These are phyloP conservation scores for Parastagonospora avenae DNA, from an alignment of 2,329 filamentous ascomycete genomes.

Conservation along the genomic window DNA sequence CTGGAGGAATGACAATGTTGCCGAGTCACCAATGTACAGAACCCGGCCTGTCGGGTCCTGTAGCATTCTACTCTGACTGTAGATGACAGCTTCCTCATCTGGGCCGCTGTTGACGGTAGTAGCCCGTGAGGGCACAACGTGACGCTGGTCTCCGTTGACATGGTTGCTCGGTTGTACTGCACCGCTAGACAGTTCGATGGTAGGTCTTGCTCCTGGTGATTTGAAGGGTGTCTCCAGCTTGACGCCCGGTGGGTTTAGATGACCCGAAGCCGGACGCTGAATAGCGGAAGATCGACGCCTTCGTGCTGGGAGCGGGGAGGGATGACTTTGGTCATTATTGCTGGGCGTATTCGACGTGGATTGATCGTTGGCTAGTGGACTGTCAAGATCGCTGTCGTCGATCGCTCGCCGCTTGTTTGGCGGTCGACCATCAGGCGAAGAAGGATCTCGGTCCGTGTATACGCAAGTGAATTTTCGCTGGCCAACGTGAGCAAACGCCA, in stretches of 20 bases:
- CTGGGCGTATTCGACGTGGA: constrained; percentile 28
- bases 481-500: constrained; percentile 19
- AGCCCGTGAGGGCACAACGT: constrained; percentile 37
- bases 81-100: constrained; percentile 63
- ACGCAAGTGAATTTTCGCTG: constrained; percentile 49
- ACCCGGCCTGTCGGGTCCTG: constrained; percentile 63
- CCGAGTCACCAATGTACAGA: constrained; percentile 67
- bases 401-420: constrained; percentile 39
- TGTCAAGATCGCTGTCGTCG: constrained; percentile 26
- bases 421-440: constrained; percentile 46
- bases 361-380: constrained; percentile 21
- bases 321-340: constrained; percentile 19
- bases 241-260: constrained; percentile 6
- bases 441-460: constrained; percentile 44
- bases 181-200: constrained; percentile 28
- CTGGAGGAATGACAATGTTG: constrained; percentile 65
- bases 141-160: constrained; percentile 22
- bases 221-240: constrained; percentile 31
- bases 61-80: constrained; percentile 63
- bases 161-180: constrained; percentile 30
- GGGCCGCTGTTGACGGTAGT: constrained; percentile 48
- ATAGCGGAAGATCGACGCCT: constrained; percentile 21
- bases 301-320: constrained; percentile 24
- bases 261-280: constrained; percentile 9
- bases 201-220: constrained; percentile 22